phyloP scores from a whole-genome alignment of 306 rosid species.

The Cicer arietinum region DNA sequence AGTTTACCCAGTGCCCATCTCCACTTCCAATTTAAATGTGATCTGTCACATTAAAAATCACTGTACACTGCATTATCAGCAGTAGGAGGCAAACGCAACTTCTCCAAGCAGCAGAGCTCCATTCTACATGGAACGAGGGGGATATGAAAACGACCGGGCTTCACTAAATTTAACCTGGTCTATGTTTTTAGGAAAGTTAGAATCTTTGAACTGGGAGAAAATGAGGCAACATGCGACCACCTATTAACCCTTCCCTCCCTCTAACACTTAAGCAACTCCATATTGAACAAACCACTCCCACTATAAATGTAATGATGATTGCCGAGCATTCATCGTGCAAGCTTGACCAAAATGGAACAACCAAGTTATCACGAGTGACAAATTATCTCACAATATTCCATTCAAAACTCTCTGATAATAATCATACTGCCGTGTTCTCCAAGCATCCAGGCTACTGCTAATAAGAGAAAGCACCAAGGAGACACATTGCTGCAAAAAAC shows the following conservation, averaged over 20 bases:
- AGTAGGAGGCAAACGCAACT: slow-evolving; percentile 47
- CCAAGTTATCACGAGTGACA: slow-evolving; percentile 45
- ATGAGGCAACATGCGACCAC: slow-evolving; percentile 44
- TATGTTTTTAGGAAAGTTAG: slow-evolving; percentile 43
- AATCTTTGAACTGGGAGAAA: slow-evolving; percentile 53
- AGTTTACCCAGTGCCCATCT: slow-evolving; percentile 41
- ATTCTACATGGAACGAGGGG: slow-evolving; percentile 47
- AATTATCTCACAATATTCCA: slow-evolving; percentile 81
- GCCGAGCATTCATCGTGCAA: slow-evolving; percentile 42
- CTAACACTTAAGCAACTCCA: slow-evolving; percentile 49
- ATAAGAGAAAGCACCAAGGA: slow-evolving; percentile 96
- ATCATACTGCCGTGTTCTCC: slow-evolving; percentile 99
- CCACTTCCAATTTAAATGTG: slow-evolving; percentile 40
- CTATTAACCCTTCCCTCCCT: slow-evolving; percentile 45
- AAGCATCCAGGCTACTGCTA: slow-evolving; percentile 98
- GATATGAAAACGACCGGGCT: slow-evolving; percentile 38
- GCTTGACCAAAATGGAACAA: slow-evolving; percentile 49
- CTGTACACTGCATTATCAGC: slow-evolving; percentile 53
- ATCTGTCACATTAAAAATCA: slow-evolving; percentile 47
- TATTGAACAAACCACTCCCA: slow-evolving; percentile 47
- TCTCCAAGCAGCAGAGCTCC: slow-evolving; percentile 50
- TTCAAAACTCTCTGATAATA: slow-evolving; percentile 97
- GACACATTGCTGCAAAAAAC: slow-evolving; percentile 88
- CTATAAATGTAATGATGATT: slow-evolving; percentile 37
- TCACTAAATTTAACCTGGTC: slow-evolving; percentile 45